Base-by-base conservation (phyloP, 257 asterid genomes). In the Coffea eugenioides region DNA sequence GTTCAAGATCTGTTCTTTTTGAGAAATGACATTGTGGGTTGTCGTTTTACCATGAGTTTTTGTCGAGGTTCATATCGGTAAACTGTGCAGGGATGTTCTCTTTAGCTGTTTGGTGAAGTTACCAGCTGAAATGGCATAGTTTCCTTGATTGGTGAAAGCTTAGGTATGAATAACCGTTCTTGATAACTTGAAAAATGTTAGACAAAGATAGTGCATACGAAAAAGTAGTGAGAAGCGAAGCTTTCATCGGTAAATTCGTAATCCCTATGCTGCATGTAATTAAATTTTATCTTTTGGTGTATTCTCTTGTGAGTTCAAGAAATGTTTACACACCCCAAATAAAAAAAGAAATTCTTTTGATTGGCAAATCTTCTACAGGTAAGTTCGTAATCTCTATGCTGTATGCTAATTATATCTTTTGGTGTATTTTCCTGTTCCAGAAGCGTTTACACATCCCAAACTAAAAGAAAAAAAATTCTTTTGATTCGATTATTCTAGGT, bases 1-100 rank as follows among this genome's bases (percentile, higher is more conserved):
- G 20, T 71, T 80, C 54, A 77, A 80, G 87, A 77, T 84, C 84
- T 73, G 79, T 67, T 67, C 71, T 76, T 77, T 77, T 48, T 36
- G 39, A 45, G 74, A 45, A 51, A 34, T 27, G 10, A n/a, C 49
- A 18, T 75, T 21, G 74, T 23, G 70, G 45, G 61, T 61, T 79
- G 46, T n/a, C 25, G 9, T 45, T 41, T 73, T 36, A 16, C 46
- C 16, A 21, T n/a, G 70, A 25, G 80, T 20, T 51, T 56, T 14
- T 12, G 3, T 8, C 15, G 62, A 52, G 6, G 70, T 20, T 76
- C 46, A 14, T 15, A 4, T 1, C 43, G 6, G 70, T 76, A 27
- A 61, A 61, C 39, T 39, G 39, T 36, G 75, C 54, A 23, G 25
- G 54, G 8, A 13, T 36, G 49, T 77, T 1, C 23, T 39, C 8